Percentiles rank a stretch among this genome's conserved stretches.
Conservation (phyloP, 2,329 filamentous ascomycete species). For the Eutypella sp. region DNA sequence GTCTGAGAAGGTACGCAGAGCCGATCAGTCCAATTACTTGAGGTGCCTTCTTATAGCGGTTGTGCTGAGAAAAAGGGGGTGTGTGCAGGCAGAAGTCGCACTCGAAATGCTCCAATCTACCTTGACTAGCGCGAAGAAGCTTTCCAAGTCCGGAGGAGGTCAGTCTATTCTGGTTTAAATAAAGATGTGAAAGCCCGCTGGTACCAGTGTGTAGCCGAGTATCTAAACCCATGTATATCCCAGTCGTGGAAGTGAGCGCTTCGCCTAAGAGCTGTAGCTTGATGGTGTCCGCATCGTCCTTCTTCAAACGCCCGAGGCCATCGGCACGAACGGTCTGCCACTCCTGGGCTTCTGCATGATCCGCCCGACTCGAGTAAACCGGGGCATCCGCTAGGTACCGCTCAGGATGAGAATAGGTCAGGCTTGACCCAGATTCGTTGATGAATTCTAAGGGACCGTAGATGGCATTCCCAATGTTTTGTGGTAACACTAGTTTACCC, state of each 20-base stretch:
- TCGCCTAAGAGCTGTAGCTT: slow-evolving; percentile 26
- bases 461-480: slow-evolving; percentile 23
- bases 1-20: slow-evolving; percentile 43
- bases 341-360: slow-evolving; percentile 18
- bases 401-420: slow-evolving; percentile 38
- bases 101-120: slow-evolving; percentile 48
- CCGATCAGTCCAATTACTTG: slow-evolving; percentile 40
- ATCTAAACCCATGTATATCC: slow-evolving; percentile 11
- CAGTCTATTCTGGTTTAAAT: slow-evolving; percentile 46
- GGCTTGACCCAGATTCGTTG: slow-evolving; percentile 43
- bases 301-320: slow-evolving; percentile 25
- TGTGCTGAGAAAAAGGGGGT: slow-evolving; percentile 7
- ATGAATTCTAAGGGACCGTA: slow-evolving; percentile 41
- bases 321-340: slow-evolving; percentile 29
- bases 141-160: slow-evolving; percentile 37
- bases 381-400: slow-evolving; percentile 47
- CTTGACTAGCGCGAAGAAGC: slow-evolving; percentile 38
- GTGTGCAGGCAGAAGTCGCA: slow-evolving; percentile 38
- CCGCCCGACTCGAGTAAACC: slow-evolving; percentile 26
- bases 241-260: slow-evolving; percentile 6
- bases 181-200: slow-evolving; percentile 48
- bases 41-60: slow-evolving; percentile 25
- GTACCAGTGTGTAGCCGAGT: slow-evolving; percentile 20
- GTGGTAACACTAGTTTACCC: slow-evolving; percentile 33
- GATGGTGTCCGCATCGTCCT: slow-evolving; percentile 29